phyloP scores from a whole-genome alignment of 2,329 filamentous ascomycete species.

The Lecanicillium sp. region DNA sequence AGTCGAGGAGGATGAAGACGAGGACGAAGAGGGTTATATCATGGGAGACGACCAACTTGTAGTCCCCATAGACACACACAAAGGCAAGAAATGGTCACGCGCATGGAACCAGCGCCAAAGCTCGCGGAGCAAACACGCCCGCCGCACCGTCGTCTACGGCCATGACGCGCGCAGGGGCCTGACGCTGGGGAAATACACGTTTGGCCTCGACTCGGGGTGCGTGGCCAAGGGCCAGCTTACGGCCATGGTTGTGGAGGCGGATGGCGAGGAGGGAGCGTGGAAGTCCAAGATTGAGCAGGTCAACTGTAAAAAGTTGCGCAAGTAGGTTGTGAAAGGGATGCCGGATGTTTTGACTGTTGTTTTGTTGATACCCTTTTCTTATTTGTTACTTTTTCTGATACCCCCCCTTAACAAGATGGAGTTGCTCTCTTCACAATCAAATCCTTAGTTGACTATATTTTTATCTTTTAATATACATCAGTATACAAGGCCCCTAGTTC shows the following conservation, averaged over 20 bases:
- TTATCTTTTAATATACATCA: no score
- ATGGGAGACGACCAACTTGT: conserved; percentile 11
- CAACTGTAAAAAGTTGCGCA: conserved; percentile 22
- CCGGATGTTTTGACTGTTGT: no score
- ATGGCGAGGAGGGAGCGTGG: conserved; percentile 19
- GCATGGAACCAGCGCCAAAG: conserved; percentile 47
- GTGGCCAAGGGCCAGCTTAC: conserved; percentile 67
- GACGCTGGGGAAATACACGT: conserved; percentile 53
- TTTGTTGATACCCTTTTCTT: conserved; percentile 7
- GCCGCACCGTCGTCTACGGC: conserved; percentile 72
- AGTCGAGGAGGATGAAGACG: conserved; percentile 11
- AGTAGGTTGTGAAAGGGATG: background rate
- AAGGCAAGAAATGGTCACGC: conserved; percentile 60
- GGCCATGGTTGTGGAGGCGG: conserved; percentile 63
- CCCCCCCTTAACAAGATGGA: no score
- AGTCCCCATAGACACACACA: conserved; percentile 31
- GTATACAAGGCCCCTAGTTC: no score
- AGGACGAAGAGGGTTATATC: conserved; percentile 4
- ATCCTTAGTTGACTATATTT: no score
- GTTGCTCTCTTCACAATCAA: no score
- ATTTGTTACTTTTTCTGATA: background rate
- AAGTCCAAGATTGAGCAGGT: conserved; percentile 32
- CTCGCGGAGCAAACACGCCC: conserved; percentile 19
- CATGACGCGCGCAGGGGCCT: conserved; percentile 74
- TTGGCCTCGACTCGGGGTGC: conserved; percentile 81